Base-by-base conservation (phyloP, 352 stramenopile genomes). In the Phytophthora constricta region DNA sequence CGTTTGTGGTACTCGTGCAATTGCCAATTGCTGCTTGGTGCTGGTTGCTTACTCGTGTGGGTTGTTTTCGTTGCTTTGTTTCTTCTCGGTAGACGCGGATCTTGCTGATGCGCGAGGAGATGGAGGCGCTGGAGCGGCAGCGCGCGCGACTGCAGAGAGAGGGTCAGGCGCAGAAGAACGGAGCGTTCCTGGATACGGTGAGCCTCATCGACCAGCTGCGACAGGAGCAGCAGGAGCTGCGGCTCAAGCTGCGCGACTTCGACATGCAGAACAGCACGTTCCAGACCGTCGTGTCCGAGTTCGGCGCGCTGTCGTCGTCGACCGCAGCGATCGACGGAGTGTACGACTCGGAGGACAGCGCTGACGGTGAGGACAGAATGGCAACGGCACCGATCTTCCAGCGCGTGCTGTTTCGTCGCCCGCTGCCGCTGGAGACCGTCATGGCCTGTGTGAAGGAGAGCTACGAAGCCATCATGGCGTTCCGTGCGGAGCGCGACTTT, bases 381-480 rank as follows among this genome's bases (percentile, higher is more conserved):
- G 37, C 50, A 8, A 57, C 50, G 48, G 59, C 74, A 4, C 74
- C 80, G 4, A 72, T 92, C 33, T 81, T 90, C 41, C 81, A 90
- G 59, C 68, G 70, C 4, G 68, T 90, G 54, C 69, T 92, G 13
- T 78, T 82, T 22, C 52, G 48, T 0, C 64, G 65, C 7, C 80
- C 80, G 2, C 66, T 92, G 58, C 4, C 73, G 5, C 47, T 74
- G 2, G 58, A 67, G 0, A 72, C 83, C 23, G 81, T 80, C 34
- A 78, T 80, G 48, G 66, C 58, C 11, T 81, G 80, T 19, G 80
- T 92, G 14, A 72, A 79, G 41, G 70, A 75, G 39, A 89, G 77
- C 55, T 90, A 82, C 55, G 66, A 82, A 19, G 74, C 84, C 39
- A 92, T 92, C 74, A 87, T 88, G 76, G 64, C 71, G 10, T 83